A percentile compares a stretch with the other conserved stretches of the same genome.
Evolutionary conservation across 2,329 filamentous ascomycete genomes (phyloP).

Genomic region (Dothidotthia symphoricarpi): DNA sequence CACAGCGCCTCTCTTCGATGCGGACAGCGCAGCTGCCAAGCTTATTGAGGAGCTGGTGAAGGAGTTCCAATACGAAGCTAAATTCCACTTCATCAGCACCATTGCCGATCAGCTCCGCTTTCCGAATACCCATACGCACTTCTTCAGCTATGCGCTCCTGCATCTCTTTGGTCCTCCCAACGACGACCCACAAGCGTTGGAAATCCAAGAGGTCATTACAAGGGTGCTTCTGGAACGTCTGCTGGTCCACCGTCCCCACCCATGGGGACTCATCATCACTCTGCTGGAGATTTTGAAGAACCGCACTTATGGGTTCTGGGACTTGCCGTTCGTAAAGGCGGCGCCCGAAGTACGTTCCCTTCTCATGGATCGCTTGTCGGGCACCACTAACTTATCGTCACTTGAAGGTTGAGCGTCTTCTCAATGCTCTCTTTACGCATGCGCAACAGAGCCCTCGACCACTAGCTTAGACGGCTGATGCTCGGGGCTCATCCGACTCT

Average conservation of each 20-base stretch:
- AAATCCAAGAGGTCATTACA: slow-evolving; percentile 88
- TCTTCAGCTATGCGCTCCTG: slow-evolving; percentile 82
- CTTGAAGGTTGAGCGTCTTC: slow-evolving; percentile 47
- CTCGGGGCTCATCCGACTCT: slow-evolving; percentile 3
- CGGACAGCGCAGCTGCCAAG: slow-evolving; percentile 65
- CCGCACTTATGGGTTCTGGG: slow-evolving; percentile 86
- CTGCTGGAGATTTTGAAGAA: slow-evolving; percentile 90
- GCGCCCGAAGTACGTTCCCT: slow-evolving; percentile 65
- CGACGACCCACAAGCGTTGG: slow-evolving; percentile 64
- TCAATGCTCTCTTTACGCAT: slow-evolving; percentile 48
- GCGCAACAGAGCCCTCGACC: slow-evolving; percentile 49
- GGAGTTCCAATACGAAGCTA: slow-evolving; percentile 70
- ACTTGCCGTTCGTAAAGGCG: slow-evolving; percentile 86
- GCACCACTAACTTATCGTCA: slow-evolving; percentile 14
- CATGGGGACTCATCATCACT: slow-evolving; percentile 90
- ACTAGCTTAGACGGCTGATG: slow-evolving; percentile 25
- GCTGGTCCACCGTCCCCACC: slow-evolving; percentile 85
- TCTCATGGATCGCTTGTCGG: slow-evolving; percentile 5
- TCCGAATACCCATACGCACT: slow-evolving; percentile 85
- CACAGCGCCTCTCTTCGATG: slow-evolving; percentile 63
- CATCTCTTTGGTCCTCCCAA: slow-evolving; percentile 67
- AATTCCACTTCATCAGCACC: slow-evolving; percentile 79
- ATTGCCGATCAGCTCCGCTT: slow-evolving; percentile 91
- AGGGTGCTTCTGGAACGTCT: slow-evolving; percentile 84
- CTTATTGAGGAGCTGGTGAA: slow-evolving; percentile 74